Evolutionary conservation across 2,329 filamentous ascomycete genomes (phyloP), one percentile per base, ranked within the genome.

Genomic region (Fusarium hainanense): DNA sequence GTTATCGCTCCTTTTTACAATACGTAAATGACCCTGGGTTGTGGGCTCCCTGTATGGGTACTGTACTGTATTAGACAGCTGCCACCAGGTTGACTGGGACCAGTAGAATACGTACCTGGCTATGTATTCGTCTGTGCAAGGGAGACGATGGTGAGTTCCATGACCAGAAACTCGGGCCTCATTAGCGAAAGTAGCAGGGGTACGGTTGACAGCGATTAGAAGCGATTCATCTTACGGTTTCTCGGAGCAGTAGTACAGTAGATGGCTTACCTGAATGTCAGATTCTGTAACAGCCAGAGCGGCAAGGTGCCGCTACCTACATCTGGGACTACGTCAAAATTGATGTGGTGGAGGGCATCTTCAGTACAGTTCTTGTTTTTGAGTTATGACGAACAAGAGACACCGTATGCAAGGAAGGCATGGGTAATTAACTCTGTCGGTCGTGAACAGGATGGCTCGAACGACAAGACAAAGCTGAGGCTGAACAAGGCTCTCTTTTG

Each of bases 121-220:
- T 37, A 64, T 41, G 49, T 48, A 49, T 69, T 64, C 61, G 28
- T 50, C 58, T 61, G 68, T 65, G 59, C 52, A 67, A 72, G 66
- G 69, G 48, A 66, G 68, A 66, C 63, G 60, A 25, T 25, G 25
- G 32, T 55, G 70, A 73, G 68, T 56, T 63, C 63, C 68, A 70
- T 54, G 68, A 68, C 72, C 72, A 73, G 68, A 67, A 74, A 74
- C 62, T 68, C 72, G 72, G 72, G 72, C 72, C 70, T 55, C 61
- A 54, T 69, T 70, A 70, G 68, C 64, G 68, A 70, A 69, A 71
- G 68, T 65, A 58, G 66, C 70, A 74, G 63, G 72, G 72, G 63
- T 68, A 64, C 52, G 68, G 63, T 54, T 44, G 56, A 58, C 58
- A 60, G 41, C 32, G 58, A 64, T 65, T 71, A 41, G 46, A 65